Evolutionary conservation across 1,139 yeast genomes (phyloP), one percentile per base, ranked within the genome.

Genomic region (Geotrichum carabidarum): DNA sequence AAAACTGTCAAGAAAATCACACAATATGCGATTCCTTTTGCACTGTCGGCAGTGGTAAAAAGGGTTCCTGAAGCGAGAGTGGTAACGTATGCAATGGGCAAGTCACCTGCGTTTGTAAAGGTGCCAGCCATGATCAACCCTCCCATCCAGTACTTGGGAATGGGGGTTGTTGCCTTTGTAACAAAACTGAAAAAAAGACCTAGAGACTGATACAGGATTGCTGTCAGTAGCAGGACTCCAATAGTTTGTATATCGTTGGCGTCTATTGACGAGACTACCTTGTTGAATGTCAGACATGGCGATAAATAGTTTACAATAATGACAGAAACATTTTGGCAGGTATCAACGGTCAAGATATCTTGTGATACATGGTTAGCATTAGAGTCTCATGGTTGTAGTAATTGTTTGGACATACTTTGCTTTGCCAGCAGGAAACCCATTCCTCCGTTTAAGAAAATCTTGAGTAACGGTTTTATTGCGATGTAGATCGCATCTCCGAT

Each of bases 61-160:
- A 80, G 74, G 0, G 81, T 75, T 0, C 90, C 83, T n/a, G 79
- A 74, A 37, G 86, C 83, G 67, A 90, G 73, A 1, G 95, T 85
- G 63, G 88, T 95, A 43, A 90, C 76, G 63, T 89, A 89, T 0
- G 96, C 96, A 63, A 90, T 86, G 0, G 96, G 96, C 58, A 90
- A 74, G 71, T 90, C 96, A 8, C 93, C 82, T 49, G 86, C 60
- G 53, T 73, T 73, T 54, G 68, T 70, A 57, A 88, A 81, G 45
- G 86, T 74, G 0, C 95, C 93, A n/a, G 88, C 90, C 11, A 86
- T 79, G 44, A 80, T 67, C 36, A 81, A 71, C 0, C 96, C 96
- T 52, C 96, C 95, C 47, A 79, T 71, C 95, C 95, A 90, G 51
- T 79, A 72, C 59, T 78, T 78, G 0, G 96, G 97, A 1, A 72